Conservation (phyloP, 176 grass and related monocot genomes). For the Lolium multiflorum region DNA sequence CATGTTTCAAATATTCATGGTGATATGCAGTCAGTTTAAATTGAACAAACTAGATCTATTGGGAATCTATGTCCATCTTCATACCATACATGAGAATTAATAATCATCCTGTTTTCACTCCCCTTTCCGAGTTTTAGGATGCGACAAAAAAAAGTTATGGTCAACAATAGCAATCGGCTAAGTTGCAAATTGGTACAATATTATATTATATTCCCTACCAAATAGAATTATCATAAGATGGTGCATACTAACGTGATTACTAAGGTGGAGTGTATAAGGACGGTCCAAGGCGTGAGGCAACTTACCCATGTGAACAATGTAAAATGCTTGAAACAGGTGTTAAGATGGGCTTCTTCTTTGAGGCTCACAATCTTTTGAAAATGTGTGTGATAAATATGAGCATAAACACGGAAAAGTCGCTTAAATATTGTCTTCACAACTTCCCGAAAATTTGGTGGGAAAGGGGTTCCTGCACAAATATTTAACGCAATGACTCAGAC, state of each 20-base stretch:
- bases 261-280: not conserved
- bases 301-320: slow-evolving; percentile 92
- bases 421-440: slow-evolving; percentile 97
- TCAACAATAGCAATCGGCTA: not conserved
- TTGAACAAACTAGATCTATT: not conserved
- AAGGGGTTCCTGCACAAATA: slow-evolving; percentile 61
- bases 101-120: not conserved
- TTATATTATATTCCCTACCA: not conserved
- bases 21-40: not conserved
- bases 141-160: not conserved
- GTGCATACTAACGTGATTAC: not conserved
- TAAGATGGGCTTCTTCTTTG: slow-evolving; percentile 97
- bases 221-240: not conserved
- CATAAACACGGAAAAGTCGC: slow-evolving; percentile 93
- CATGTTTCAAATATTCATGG: not conserved
- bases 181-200: not conserved
- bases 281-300: not conserved
- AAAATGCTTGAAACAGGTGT: slow-evolving; percentile 99
- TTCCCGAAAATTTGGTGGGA: slow-evolving; percentile 81
- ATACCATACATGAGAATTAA: not conserved
- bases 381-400: slow-evolving; percentile 93
- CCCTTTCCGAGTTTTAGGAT: not conserved
- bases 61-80: not conserved
- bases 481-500: not conserved
- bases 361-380: slow-evolving; percentile 97